phyloP scores from a whole-genome alignment of 1,284 basidiomycete genomes.

The Rhodofomes roseus region DNA sequence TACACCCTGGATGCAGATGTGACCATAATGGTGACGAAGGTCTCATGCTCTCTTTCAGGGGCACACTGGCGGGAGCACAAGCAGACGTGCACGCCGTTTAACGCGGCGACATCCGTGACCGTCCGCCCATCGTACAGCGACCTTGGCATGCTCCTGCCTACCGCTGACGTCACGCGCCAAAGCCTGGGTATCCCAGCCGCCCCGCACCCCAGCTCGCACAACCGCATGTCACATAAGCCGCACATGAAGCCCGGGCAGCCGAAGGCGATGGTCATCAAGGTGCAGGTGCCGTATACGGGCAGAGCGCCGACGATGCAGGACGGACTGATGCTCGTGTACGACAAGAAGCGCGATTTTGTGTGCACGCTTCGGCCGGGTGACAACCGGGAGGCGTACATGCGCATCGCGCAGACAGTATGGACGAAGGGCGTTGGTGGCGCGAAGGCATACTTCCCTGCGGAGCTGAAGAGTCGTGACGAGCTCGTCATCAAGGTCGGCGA shows the following conservation, averaged over 20 bases:
- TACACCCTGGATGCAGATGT: slow-evolving; percentile 8
- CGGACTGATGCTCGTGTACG: slow-evolving; percentile 42
- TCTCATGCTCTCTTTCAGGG: slow-evolving; percentile 25
- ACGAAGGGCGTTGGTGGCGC: slow-evolving; percentile 38
- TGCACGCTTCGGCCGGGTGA: slow-evolving; percentile 36
- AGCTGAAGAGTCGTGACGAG: slow-evolving; percentile 41
- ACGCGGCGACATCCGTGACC: slow-evolving; percentile 36
- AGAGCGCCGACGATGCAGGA: neutral
- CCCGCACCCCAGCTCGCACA: slow-evolving; percentile 19
- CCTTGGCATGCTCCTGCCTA: slow-evolving; percentile 26
- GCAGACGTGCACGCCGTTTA: slow-evolving; percentile 41
- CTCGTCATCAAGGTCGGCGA: slow-evolving; percentile 48
- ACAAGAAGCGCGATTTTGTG: slow-evolving; percentile 47
- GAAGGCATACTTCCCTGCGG: slow-evolving; percentile 57
- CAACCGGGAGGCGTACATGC: slow-evolving; percentile 35
- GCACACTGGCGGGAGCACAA: slow-evolving; percentile 49
- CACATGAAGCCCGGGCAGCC: slow-evolving; percentile 13
- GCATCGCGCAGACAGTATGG: slow-evolving; percentile 34
- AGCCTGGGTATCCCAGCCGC: slow-evolving; percentile 29
- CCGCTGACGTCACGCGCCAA: slow-evolving; percentile 30
- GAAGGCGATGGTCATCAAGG: slow-evolving; percentile 50
- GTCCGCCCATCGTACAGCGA: slow-evolving; percentile 41
- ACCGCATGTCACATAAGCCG: slow-evolving; percentile 27
- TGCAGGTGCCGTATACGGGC: slow-evolving; percentile 38
- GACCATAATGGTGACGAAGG: neutral